Percentiles rank a stretch among this genome's conserved stretches.
Conservation (phyloP, 352 stramenopile genomes). For the Chrysophaeum taylorii region DNA sequence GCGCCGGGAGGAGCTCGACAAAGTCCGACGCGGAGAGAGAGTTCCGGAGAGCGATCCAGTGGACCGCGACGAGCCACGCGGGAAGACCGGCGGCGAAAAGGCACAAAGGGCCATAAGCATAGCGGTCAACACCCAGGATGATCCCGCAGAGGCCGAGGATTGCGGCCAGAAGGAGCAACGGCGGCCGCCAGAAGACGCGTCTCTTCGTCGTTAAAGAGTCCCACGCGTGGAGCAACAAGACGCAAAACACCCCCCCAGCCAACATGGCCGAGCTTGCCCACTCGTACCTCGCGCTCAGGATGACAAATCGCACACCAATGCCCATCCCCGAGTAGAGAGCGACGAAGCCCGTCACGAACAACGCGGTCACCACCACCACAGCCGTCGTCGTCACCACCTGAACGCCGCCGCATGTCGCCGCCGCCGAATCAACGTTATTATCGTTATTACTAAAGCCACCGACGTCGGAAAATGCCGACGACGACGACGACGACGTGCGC, state of each 20-base stretch:
- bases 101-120: background rate
- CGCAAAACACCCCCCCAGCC: background rate
- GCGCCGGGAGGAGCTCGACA: background rate
- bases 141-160: background rate
- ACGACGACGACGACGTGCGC: no score
- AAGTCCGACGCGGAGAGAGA: background rate
- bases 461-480: no score
- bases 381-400: no score
- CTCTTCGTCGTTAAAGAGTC: background rate
- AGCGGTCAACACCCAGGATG: background rate
- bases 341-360: background rate
- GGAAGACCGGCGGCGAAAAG: background rate
- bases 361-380: background rate
- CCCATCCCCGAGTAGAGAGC: background rate
- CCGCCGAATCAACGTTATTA: no score
- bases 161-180: no score
- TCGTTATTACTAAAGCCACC: no score
- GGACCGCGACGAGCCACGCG: background rate
- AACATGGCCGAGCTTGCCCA: background rate
- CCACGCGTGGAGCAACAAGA: background rate
- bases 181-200: background rate
- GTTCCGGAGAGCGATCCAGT: background rate
- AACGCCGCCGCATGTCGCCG: no score
- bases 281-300: background rate
- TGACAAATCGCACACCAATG: background rate